Evolutionary conservation across 2,329 filamentous ascomycete species (phyloP), one percentile per base, ranked within the genome.

Genomic region (Golovinomyces cichoracearum): DNA sequence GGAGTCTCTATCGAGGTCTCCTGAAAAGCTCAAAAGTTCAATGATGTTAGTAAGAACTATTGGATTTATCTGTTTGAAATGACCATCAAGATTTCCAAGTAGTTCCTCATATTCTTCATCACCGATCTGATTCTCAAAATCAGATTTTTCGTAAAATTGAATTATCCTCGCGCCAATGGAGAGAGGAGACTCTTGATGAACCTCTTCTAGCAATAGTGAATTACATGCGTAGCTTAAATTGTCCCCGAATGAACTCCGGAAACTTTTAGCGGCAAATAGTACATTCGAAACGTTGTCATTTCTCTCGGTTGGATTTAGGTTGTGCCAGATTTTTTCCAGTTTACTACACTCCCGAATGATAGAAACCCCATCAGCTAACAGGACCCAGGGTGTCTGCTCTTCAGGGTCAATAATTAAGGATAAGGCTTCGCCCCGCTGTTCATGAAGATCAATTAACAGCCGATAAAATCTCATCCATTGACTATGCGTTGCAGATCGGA

Each of bases 401-500:
- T 73, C 69, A 0, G 71, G 62, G 57, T 95, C 90, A 49, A 83
- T 76, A 0, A 78, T 74, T 41, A 95, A 67, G 1, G 82, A 78
- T 41, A 95, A 64, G 0, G 83, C 79, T 58, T 94, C 86, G 17
- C 81, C 80, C 57, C 86, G 73, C 57, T 83, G 79, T 57, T 81
- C 85, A 60, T 95, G 85, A 37, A 98, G 66, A 60, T 93, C 86
- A 12, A 82, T 70, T 17, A 93, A 71, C 17, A 95, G 70, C 27
- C 85, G 77, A 65, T 85, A 93, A 63, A 93, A 93, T 47, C 82
- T 75, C 53, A 81, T 76, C 90, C 90, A 98, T 61, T 93, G 85
- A 10, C 73, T 71, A 58, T 90, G 80, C 48, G 80, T 77, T 27
- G 83, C 77, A 29, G 69, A 66, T 50, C 80, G 73, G 60, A 86